Conservation (phyloP, 176 grass and related monocot genomes). For the Oryza glaberrima region DNA sequence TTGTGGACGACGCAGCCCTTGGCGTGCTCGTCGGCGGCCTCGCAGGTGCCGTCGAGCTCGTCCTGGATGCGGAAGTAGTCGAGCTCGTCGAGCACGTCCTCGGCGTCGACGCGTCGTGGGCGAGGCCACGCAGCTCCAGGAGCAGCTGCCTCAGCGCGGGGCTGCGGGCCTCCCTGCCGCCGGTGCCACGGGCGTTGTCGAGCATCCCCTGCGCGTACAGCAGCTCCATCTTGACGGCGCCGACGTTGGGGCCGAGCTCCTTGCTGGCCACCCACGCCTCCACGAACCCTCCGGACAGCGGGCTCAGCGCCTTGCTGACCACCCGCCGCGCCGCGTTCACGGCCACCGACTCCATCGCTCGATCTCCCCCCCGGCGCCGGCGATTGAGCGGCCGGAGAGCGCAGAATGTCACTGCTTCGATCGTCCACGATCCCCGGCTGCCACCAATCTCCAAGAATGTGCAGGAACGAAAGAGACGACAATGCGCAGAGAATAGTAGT, state of each 20-base stretch:
- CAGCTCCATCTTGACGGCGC: constrained; percentile 22
- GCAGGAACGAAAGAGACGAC: too few species aligned
- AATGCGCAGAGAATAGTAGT: too few species aligned
- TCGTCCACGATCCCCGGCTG: too few species aligned
- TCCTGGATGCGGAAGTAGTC: constrained; percentile 38
- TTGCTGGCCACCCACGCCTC: constrained; percentile 23
- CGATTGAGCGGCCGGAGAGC: too few species aligned
- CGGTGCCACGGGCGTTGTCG: background rate
- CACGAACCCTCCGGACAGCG: background rate
- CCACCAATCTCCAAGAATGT: too few species aligned
- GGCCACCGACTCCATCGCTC: too few species aligned
- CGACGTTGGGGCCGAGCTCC: constrained; percentile 4
- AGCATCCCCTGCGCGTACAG: constrained; percentile 17
- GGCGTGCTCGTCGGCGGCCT: background rate
- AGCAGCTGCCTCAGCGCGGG: background rate
- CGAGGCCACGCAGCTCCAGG: background rate
- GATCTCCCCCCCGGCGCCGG: too few species aligned
- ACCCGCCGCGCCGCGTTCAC: background rate
- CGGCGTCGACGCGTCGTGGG: background rate
- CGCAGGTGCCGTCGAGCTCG: constrained; percentile 3
- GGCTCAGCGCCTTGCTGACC: background rate
- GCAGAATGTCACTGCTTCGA: too few species aligned
- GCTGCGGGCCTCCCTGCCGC: background rate
- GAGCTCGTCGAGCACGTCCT: constrained; percentile 33
- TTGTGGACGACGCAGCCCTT: too few species aligned